Conservation (phyloP, 495 filamentous ascomycete genomes). For the Podospora conica region DNA sequence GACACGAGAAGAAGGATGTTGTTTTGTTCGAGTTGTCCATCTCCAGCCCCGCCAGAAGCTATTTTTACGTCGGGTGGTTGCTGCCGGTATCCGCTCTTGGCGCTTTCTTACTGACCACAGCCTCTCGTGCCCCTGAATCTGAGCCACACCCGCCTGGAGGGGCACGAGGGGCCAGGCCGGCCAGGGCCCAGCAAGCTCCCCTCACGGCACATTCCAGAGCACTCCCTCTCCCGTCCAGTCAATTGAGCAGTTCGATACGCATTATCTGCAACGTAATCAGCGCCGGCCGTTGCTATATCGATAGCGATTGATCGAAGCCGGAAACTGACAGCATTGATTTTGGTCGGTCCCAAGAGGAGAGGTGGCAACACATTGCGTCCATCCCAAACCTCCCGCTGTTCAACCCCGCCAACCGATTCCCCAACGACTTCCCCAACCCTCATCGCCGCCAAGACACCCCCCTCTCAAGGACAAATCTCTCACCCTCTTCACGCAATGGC, state of each 20-base stretch:
- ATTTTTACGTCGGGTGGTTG: neutral
- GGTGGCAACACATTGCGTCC: neutral
- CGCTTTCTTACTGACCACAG: neutral
- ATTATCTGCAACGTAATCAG: neutral
- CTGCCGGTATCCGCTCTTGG: neutral
- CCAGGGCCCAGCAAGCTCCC: too few species aligned
- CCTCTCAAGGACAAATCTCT: neutral
- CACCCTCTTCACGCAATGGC: constrained; percentile 26
- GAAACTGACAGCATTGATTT: neutral
- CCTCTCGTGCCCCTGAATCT: neutral
- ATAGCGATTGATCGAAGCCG: neutral
- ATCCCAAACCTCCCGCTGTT: neutral
- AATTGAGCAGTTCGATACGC: neutral
- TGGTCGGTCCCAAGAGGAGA: neutral
- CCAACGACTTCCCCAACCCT: neutral
- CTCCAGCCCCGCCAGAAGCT: neutral
- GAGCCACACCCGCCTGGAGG: neutral
- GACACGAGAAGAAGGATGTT: too few species aligned
- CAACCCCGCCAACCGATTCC: neutral
- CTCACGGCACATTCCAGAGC: neutral
- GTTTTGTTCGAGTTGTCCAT: neutral
- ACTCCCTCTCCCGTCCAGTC: neutral
- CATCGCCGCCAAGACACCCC: neutral
- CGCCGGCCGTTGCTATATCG: neutral
- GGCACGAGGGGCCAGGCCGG: too few species aligned